phyloP scores from a whole-genome alignment of 176 grass and related monocot genomes.

The Phoenix dactylifera region DNA sequence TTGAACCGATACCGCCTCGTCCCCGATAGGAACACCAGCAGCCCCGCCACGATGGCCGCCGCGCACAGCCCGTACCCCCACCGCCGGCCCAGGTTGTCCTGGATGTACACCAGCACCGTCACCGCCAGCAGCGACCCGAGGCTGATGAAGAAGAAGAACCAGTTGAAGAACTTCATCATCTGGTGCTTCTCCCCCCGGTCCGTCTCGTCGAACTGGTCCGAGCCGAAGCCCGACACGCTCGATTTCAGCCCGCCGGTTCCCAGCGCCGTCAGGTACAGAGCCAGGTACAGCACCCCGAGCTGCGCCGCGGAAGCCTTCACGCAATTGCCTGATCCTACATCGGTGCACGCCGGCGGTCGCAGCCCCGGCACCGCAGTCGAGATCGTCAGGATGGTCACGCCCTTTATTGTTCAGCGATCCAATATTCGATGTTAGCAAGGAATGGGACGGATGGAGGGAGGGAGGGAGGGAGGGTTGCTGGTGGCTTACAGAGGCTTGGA shows the following conservation, averaged over 20 bases:
- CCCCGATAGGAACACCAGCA: constrained; percentile 48
- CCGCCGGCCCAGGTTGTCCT: constrained; percentile 63
- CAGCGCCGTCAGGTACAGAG: constrained; percentile 80
- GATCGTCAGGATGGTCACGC: constrained; percentile 67
- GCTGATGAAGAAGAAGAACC: constrained; percentile 99
- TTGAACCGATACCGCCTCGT: constrained; percentile 71
- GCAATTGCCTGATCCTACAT: constrained; percentile 27
- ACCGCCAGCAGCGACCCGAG: constrained; percentile 79
- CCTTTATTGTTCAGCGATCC: constrained; percentile 19
- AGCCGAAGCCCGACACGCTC: constrained; percentile 86
- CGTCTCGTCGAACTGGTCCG: constrained; percentile 87
- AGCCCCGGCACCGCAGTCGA: constrained; percentile 61
- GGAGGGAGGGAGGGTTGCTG: not conserved
- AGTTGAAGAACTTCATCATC: constrained; percentile 90
- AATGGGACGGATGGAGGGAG: not conserved
- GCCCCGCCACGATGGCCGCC: constrained; percentile 42
- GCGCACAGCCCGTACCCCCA: constrained; percentile 71
- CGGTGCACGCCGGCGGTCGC: constrained; percentile 37
- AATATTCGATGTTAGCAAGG: not conserved
- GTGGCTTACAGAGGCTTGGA: constrained; percentile 54
- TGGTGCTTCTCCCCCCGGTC: constrained; percentile 46
- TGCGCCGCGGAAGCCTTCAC: constrained; percentile 41
- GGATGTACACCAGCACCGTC: constrained; percentile 85
- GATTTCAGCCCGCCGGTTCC: constrained; percentile 92
- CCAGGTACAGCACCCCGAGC: constrained; percentile 74